Evolutionary conservation across 148 eudicot genomes (phyloP).

Genomic region (Spergularia bocconei): DNA sequence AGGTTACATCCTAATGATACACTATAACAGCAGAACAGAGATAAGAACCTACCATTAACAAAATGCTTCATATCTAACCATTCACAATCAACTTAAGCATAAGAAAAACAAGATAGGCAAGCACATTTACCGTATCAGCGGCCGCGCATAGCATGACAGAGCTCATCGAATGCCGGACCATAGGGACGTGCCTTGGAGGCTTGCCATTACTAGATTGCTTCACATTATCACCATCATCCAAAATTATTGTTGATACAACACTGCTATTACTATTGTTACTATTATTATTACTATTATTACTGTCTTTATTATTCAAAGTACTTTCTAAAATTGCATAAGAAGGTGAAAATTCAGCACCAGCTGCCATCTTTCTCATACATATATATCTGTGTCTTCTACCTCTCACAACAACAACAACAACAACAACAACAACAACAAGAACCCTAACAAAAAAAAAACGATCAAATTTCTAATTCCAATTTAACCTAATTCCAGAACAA

Average conservation of each 20-base stretch:
- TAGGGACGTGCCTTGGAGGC: slow-evolving; percentile 67
- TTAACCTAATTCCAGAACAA: neutral
- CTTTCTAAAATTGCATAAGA: slow-evolving; percentile 44
- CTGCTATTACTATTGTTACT: slow-evolving; percentile 30
- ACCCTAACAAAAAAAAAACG: neutral
- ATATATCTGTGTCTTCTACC: neutral
- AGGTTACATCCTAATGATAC: neutral
- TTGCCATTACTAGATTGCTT: slow-evolving; percentile 48
- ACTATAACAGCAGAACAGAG: neutral
- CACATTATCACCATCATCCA: slow-evolving; percentile 37
- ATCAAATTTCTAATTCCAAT: neutral
- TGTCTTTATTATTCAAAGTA: slow-evolving; percentile 31
- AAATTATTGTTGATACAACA: slow-evolving; percentile 25
- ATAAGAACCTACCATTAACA: neutral
- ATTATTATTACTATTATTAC: slow-evolving; percentile 26
- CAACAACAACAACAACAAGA: neutral
- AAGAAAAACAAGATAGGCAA: neutral
- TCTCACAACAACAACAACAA: neutral
- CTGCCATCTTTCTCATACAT: slow-evolving; percentile 49
- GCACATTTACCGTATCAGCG: slow-evolving; percentile 44
- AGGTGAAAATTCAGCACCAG: slow-evolving; percentile 62
- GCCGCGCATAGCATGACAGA: slow-evolving; percentile 34
- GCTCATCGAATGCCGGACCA: slow-evolving; percentile 56
- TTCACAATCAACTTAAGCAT: neutral
- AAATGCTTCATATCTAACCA: neutral